A percentile compares a stretch with the other conserved stretches of the same genome.
phyloP scores from a whole-genome alignment of 306 rosid genomes.

The Arachis stenosperma region DNA sequence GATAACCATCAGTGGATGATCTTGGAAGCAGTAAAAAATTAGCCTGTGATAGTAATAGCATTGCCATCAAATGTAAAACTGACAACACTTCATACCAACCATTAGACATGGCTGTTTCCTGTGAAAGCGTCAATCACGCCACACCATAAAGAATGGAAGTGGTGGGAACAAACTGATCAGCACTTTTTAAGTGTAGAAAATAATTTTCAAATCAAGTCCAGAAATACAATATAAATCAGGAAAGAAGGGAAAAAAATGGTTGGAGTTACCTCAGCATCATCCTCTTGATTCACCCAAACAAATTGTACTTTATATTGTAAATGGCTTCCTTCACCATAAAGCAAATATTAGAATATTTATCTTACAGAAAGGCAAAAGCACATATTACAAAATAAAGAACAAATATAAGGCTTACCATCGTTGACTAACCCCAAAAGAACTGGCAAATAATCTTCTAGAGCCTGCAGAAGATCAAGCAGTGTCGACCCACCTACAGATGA shows the following conservation, averaged over 20 bases:
- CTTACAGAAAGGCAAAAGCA: constrained; percentile 26
- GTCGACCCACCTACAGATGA: constrained; percentile 84
- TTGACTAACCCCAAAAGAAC: constrained; percentile 93
- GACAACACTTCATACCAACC: constrained; percentile 98
- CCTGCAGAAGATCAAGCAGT: constrained; percentile 84
- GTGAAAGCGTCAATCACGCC: constrained; percentile 43
- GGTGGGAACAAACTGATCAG: constrained; percentile 19
- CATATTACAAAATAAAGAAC: constrained; percentile 24
- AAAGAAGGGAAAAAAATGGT: neutral
- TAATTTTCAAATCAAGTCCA: constrained; percentile 32
- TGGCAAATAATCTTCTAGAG: constrained; percentile 89
- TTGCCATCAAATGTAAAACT: constrained; percentile 93
- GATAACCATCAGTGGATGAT: constrained; percentile 83
- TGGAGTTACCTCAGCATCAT: constrained; percentile 75
- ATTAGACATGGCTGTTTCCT: constrained; percentile 88
- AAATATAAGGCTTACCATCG: constrained; percentile 66
- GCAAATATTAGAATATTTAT: constrained; percentile 28
- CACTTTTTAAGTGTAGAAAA: constrained; percentile 33
- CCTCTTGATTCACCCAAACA: constrained; percentile 96
- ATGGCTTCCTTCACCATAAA: constrained; percentile 77
- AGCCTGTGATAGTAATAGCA: constrained; percentile 82
- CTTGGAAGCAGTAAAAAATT: constrained; percentile 95
- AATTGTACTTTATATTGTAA: constrained; percentile 86
- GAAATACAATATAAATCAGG: constrained; percentile 9
- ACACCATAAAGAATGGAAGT: constrained; percentile 24